These are phyloP conservation scores for Umbilicus rupestris DNA, from an alignment of 164 flowering plant genomes.

Conservation along the genomic window DNA sequence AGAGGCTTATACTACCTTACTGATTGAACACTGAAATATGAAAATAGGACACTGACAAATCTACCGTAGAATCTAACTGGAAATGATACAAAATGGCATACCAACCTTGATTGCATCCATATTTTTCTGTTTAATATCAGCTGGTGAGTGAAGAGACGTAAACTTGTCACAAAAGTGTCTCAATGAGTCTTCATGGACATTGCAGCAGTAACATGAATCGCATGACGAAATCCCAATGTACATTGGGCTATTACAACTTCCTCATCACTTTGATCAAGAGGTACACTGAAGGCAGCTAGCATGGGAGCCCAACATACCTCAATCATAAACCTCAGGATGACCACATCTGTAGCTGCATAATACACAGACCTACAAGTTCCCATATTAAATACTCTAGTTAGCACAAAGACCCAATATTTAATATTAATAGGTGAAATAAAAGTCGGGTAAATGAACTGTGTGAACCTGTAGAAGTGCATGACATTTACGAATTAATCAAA, in stretches of 20 bases:
- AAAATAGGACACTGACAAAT: neutral
- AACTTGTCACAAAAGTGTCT: slow-evolving; percentile 99
- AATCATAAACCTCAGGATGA: slow-evolving; percentile 88
- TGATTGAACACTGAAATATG: neutral
- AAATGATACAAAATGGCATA: neutral
- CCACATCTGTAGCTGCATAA: slow-evolving; percentile 97
- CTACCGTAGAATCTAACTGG: slow-evolving; percentile 11
- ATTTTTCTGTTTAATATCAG: slow-evolving; percentile 95
- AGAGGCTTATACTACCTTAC: no score
- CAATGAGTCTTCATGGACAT: slow-evolving; percentile 99
- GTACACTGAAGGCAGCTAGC: slow-evolving; percentile 99
- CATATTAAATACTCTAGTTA: neutral
- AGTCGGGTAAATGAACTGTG: neutral
- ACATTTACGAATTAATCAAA: neutral
- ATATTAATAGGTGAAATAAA: no score
- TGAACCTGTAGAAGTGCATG: neutral
- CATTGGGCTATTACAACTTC: slow-evolving; percentile 67
- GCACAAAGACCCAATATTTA: neutral
- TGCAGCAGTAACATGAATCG: slow-evolving; percentile 93
- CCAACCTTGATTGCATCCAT: slow-evolving; percentile 20
- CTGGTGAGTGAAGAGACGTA: slow-evolving; percentile 95
- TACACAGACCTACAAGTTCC: slow-evolving; percentile 79
- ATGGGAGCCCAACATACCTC: slow-evolving; percentile 99
- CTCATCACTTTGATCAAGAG: slow-evolving; percentile 97
- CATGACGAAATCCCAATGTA: slow-evolving; percentile 80